Conservation (phyloP, 768 basidiomycete species). For the Mycena filopes region DNA sequence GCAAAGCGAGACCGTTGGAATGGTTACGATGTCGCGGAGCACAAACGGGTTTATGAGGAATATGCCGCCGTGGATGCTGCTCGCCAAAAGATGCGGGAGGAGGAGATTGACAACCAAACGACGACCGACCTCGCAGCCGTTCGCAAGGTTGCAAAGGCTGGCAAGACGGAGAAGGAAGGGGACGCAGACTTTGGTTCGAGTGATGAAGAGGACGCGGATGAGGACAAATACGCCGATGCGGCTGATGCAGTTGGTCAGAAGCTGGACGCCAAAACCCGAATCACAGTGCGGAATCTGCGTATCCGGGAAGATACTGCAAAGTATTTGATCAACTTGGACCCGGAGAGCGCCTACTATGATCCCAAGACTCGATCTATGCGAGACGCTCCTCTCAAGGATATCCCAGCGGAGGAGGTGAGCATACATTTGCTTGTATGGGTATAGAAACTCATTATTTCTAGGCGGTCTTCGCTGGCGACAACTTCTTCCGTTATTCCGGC, state of each 20-base stretch:
- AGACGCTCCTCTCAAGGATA: slow-evolving; percentile 86
- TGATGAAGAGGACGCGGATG: slow-evolving; percentile 95
- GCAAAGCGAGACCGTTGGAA: slow-evolving; percentile 99
- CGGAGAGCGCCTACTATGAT: slow-evolving; percentile 97
- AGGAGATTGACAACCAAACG: slow-evolving; percentile 97
- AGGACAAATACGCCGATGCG: slow-evolving; percentile 98
- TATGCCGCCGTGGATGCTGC: slow-evolving; percentile 94
- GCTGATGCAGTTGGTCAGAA: slow-evolving; percentile 99
- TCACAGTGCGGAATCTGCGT: slow-evolving; percentile 97
- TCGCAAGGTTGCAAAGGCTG: slow-evolving; percentile 94
- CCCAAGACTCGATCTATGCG: slow-evolving; percentile 99
- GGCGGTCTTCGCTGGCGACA: slow-evolving; percentile 96
- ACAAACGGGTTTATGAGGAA: slow-evolving; percentile 90
- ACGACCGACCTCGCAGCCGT: slow-evolving; percentile 92
- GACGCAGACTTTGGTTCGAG: slow-evolving; percentile 97
- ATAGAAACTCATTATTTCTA: slow-evolving; percentile 41
- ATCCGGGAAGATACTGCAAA: slow-evolving; percentile 99
- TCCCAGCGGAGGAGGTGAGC: slow-evolving; percentile 89
- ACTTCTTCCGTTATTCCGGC: slow-evolving; percentile 91
- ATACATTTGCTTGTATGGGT: slow-evolving; percentile 8
- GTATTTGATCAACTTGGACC: slow-evolving; percentile 96
- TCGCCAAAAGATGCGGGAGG: slow-evolving; percentile 90
- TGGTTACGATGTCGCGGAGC: slow-evolving; percentile 92
- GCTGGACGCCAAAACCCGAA: slow-evolving; percentile 96
- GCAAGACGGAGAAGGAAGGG: slow-evolving; percentile 74